Base-by-base conservation (phyloP, 441 rosid genomes). In the Metrosideros polymorpha region DNA sequence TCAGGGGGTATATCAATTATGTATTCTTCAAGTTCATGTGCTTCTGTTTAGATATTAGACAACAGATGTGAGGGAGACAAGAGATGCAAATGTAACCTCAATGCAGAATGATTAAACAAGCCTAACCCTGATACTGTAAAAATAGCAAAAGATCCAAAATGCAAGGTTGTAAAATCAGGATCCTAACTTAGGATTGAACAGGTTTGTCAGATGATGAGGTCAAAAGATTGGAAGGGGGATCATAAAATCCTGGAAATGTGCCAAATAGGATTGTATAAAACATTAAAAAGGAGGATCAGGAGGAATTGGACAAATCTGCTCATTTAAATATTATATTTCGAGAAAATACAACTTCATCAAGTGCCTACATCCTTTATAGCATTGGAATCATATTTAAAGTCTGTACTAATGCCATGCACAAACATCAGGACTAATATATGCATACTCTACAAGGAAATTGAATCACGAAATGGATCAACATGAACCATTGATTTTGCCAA, bases 1-100 rank as follows among this genome's bases (percentile, higher is more conserved):
- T 98, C 99, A 3, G 98, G 96, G 86, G 97, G 96, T 91, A 98
- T 84, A 91, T 95, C 94, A 82, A 94, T 86, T 82, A 94, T 92
- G 93, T 93, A 95, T 89, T 98, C 99, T 29, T 92, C 97, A 85
- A 94, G 94, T 89, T 94, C 97, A 66, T 88, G 92, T 75, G 93
- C 86, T 85, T 91, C 99, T 95, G 98, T 89, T 88, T 84, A 56
- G 66, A 75, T 49, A 56, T 19, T 43, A 49, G 82, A 50, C 24
- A 22, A 9, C 2, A 45, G 35, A 42, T 79, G 49, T 61, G 66
- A 5, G 17, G 56, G 18, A 75, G 29, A 39, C 25, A 25, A 76
- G 35, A 71, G 35, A 35, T 32, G 84, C 56, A 53, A 77, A 56
- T 30, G 15, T 47, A 43, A 52, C 22, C 17, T 32, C 35, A 76